phyloP scores from a whole-genome alignment of 768 basidiomycete genomes.

The Tylopilus felleus region DNA sequence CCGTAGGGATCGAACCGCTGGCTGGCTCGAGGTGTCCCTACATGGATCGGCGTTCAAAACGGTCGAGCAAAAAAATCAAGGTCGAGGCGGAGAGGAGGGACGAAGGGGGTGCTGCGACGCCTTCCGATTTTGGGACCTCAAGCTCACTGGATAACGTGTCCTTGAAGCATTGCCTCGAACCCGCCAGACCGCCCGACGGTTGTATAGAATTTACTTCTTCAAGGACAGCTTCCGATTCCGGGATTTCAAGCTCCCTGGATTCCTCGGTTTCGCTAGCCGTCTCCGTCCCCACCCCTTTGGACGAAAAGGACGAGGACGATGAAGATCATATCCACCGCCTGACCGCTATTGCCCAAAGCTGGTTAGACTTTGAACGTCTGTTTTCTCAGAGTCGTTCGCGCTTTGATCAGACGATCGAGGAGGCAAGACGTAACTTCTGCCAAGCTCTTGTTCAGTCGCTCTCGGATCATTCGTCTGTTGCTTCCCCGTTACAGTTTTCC shows the following conservation, averaged over 20 bases:
- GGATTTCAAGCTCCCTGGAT: too few relatives aligned
- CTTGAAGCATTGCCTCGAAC: too few relatives aligned
- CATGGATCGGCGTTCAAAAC: constrained; percentile 60
- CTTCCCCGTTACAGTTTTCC: not conserved
- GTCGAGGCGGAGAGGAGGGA: constrained; percentile 51
- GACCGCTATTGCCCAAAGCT: not conserved
- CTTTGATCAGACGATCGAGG: not conserved
- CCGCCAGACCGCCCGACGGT: too few relatives aligned
- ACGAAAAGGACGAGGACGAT: not conserved
- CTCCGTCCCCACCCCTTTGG: not conserved
- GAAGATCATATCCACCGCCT: not conserved
- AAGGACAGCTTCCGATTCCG: not conserved
- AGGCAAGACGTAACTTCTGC: constrained; percentile 10
- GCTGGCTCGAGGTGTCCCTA: too few relatives aligned
- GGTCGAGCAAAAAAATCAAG: constrained; percentile 50
- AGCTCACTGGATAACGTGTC: too few relatives aligned
- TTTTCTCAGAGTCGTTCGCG: not conserved
- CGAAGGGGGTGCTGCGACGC: constrained; percentile 33
- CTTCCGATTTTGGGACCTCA: too few relatives aligned
- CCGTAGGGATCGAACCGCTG: too few relatives aligned
- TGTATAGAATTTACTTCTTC: too few relatives aligned
- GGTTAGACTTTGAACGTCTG: constrained; percentile 6
- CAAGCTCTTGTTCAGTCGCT: constrained; percentile 3
- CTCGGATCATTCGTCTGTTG: not conserved
- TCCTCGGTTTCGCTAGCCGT: not conserved